Evolutionary conservation across 2,329 filamentous ascomycete genomes (phyloP), one percentile per base, ranked within the genome.

Genomic region (Ophiostoma triangulosporum): DNA sequence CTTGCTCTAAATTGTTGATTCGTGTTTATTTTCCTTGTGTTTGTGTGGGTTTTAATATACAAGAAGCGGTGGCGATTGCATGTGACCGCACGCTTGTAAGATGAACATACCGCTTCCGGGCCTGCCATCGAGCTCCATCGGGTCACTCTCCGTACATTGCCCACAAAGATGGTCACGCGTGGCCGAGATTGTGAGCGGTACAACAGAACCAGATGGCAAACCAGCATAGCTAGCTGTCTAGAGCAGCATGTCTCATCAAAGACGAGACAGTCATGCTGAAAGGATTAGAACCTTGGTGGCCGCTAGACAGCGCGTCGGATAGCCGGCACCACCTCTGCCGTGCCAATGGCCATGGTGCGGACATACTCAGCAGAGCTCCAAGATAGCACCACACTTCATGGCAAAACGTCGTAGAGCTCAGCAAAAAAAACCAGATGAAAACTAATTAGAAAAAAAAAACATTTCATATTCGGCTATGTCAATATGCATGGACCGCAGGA

Each of bases 251-350:
- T n/a, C n/a, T n/a, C n/a, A n/a, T n/a, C n/a, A n/a, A n/a, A n/a
- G n/a, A n/a, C n/a, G n/a, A n/a, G n/a, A n/a, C n/a, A n/a, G n/a
- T n/a, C n/a, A n/a, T n/a, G n/a, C n/a, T n/a, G n/a, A n/a, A n/a
- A n/a, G n/a, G n/a, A n/a, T n/a, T 31, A 35, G 38, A 50, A 22
- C 32, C 50, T 27, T 45, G 20, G 52, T 45, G 24, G 40, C 40
- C 24, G 22, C n/a, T 31, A 22, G n/a, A 45, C 48, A 53, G 48
- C 54, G 48, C 51, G 51, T 56, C 48, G 51, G 51, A 54, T 54
- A 56, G 51, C 51, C 51, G 54, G 38, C 24, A 45, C 40, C 6
- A 27, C 22, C 17, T 7, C 12, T 43, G 38, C 6, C 15, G n/a
- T 43, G 14, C 38, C 38, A 22, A 43, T 2, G 20, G 20, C 38